Evolutionary conservation across 345 rosid species (phyloP).

Genomic region (Garcia nutans): DNA sequence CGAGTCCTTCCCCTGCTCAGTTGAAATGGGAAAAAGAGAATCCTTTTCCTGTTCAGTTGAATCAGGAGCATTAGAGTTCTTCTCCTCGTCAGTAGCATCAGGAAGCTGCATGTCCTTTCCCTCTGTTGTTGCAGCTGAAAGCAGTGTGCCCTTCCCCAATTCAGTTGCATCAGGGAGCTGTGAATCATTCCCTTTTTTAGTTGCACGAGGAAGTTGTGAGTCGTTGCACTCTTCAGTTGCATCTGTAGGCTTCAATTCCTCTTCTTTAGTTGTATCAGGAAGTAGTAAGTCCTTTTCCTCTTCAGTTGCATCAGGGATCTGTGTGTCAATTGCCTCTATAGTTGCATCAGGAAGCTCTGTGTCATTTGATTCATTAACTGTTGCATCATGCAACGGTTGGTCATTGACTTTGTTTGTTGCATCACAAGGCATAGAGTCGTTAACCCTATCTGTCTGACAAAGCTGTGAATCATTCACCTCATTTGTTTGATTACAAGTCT

Average conservation of each 20-base stretch:
- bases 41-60: constrained; percentile 5
- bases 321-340: not conserved
- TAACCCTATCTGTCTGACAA: constrained; percentile 2
- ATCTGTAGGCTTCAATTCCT: not conserved
- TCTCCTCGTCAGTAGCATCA: constrained; percentile 1
- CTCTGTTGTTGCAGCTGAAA: not conserved
- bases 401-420: not conserved
- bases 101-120: not conserved
- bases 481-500: constrained; percentile 4
- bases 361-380: not conserved
- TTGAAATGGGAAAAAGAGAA: not conserved
- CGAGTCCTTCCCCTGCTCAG: not conserved
- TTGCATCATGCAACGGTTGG: constrained; percentile 9
- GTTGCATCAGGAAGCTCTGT: not conserved
- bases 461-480: constrained; percentile 8
- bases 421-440: constrained; percentile 3
- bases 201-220: constrained; percentile 1
- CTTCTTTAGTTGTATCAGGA: not conserved
- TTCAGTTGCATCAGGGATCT: not conserved
- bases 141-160: not conserved
- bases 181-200: not conserved
- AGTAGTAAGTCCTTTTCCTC: not conserved
- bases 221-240: constrained; percentile 3
- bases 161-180: constrained; percentile 2
- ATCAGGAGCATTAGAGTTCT: not conserved